Evolutionary conservation across 2,329 filamentous ascomycete species (phyloP).

Genomic region (Akanthomyces lecanii): DNA sequence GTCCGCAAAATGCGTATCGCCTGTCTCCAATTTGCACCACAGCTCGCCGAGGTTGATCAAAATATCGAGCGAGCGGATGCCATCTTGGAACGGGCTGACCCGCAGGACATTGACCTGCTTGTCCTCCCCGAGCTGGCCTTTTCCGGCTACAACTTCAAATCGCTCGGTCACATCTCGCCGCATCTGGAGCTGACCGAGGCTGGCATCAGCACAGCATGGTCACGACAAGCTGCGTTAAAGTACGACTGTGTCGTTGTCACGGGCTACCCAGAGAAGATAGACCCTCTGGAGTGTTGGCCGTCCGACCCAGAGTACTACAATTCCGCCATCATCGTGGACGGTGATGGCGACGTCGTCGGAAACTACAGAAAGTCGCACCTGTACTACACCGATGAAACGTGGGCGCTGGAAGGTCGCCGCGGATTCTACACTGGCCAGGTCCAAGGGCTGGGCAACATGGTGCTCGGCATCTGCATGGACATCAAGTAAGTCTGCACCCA

Average conservation of each 20-base stretch:
- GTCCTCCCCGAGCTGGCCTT: slow-evolving; percentile 76
- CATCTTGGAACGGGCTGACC: slow-evolving; percentile 51
- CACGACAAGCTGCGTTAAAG: slow-evolving; percentile 59
- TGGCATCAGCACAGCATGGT: slow-evolving; percentile 69
- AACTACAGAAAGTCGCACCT: slow-evolving; percentile 59
- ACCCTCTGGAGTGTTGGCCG: slow-evolving; percentile 47
- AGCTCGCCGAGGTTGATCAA: slow-evolving; percentile 64
- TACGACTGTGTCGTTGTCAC: slow-evolving; percentile 64
- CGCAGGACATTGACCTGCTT: slow-evolving; percentile 61
- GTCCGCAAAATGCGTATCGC: slow-evolving; percentile 57
- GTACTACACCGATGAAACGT: slow-evolving; percentile 55
- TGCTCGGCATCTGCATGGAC: slow-evolving; percentile 56
- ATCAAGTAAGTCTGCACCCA: slow-evolving; percentile 39
- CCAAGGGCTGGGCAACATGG: slow-evolving; percentile 40
- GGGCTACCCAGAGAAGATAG: slow-evolving; percentile 70
- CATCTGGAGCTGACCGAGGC: slow-evolving; percentile 63
- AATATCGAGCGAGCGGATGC: slow-evolving; percentile 66
- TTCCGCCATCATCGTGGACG: slow-evolving; percentile 49
- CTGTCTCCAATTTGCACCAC: slow-evolving; percentile 68
- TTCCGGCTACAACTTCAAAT: slow-evolving; percentile 74
- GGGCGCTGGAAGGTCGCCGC: slow-evolving; percentile 48
- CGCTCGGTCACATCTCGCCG: slow-evolving; percentile 61
- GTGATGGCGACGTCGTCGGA: slow-evolving; percentile 54
- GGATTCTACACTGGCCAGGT: slow-evolving; percentile 43
- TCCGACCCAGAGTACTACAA: slow-evolving; percentile 53